phyloP scores from a whole-genome alignment of 306 rosid species.

The Leucaena leucocephala region DNA sequence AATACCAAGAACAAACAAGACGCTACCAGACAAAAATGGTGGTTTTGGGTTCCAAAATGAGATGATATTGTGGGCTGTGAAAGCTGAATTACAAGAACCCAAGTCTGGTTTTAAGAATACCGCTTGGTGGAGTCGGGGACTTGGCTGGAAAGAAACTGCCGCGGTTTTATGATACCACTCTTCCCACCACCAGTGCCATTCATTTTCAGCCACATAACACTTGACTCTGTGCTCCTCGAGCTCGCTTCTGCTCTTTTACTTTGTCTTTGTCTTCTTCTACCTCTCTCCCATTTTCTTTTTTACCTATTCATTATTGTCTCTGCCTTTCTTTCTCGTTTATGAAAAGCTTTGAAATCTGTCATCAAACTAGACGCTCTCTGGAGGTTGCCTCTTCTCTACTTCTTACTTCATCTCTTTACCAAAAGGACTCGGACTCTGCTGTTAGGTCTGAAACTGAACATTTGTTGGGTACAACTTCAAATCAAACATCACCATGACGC shows the following conservation, averaged over 20 bases:
- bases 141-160: slow-evolving; percentile 50
- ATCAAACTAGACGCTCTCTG: background rate
- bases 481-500: background rate
- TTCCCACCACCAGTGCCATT: background rate
- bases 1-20: slow-evolving; percentile 44
- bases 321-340: too few relatives aligned
- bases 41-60: slow-evolving; percentile 36
- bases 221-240: slow-evolving; percentile 49
- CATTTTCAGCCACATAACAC: background rate
- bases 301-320: background rate
- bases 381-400: background rate
- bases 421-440: background rate
- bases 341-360: too few relatives aligned
- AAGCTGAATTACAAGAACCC: slow-evolving; percentile 32
- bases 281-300: background rate
- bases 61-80: slow-evolving; percentile 67
- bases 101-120: slow-evolving; percentile 46
- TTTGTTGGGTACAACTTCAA: slow-evolving; percentile 4
- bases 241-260: background rate
- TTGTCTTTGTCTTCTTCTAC: background rate
- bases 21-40: slow-evolving; percentile 46
- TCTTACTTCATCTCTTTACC: background rate
- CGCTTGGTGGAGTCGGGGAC: slow-evolving; percentile 58
- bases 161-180: slow-evolving; percentile 55
- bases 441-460: background rate